Percentiles rank a stretch among this genome's conserved stretches.
Conservation (phyloP, 2,329 filamentous ascomycete genomes). For the Claviceps purpurea region DNA sequence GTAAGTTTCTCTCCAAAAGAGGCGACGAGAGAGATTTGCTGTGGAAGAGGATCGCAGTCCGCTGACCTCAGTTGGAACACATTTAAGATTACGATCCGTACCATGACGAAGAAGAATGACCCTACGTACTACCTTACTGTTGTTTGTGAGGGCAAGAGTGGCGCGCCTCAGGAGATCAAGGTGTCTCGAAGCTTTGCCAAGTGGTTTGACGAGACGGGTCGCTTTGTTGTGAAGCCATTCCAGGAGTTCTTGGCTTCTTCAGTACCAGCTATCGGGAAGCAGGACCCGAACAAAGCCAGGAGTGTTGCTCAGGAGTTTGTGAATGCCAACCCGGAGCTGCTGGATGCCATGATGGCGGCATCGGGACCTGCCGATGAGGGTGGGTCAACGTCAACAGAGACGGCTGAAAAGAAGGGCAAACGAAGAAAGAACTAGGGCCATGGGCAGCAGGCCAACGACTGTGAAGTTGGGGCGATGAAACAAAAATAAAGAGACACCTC, state of each 20-base stretch:
- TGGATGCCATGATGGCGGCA: conserved; percentile 31
- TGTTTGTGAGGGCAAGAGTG: conserved; percentile 30
- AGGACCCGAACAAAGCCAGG: conserved; percentile 47
- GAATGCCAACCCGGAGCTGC: conserved; percentile 30
- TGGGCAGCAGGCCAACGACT: background rate
- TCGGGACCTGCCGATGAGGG: conserved; percentile 15
- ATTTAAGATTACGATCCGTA: conserved; percentile 56
- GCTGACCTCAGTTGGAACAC: conserved; percentile 4
- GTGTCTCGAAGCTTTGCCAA: conserved; percentile 53
- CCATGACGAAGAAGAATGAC: conserved; percentile 62
- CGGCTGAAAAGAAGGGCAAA: conserved; percentile 28
- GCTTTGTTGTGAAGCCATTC: conserved; percentile 62
- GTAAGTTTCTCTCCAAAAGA: conserved; percentile 24
- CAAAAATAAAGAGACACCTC: background rate
- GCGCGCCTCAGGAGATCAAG: conserved; percentile 31
- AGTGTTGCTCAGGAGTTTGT: conserved; percentile 22
- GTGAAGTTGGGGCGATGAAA: background rate
- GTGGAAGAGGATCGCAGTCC: background rate
- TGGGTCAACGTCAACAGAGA: conserved; percentile 19
- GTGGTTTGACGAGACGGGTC: conserved; percentile 64
- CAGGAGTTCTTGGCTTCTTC: conserved; percentile 63
- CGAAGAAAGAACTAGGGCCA: conserved; percentile 28
- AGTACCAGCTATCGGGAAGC: conserved; percentile 50
- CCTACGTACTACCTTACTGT: conserved; percentile 70
- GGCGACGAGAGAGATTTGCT: background rate